Evolutionary conservation across 306 rosid species (phyloP).

Genomic region (Senna siamea): DNA sequence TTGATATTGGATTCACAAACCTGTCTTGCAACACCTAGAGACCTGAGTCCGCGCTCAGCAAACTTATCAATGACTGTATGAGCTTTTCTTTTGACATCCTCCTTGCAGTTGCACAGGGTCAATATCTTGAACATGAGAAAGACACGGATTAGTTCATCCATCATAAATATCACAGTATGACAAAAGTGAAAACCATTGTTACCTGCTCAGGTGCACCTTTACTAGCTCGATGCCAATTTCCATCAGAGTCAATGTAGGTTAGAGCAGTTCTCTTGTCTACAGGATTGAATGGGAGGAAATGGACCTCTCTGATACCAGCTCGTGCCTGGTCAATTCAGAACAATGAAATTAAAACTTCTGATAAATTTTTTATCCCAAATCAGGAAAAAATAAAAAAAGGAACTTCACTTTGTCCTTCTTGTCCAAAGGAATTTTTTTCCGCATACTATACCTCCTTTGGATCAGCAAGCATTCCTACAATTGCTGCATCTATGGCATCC

Average conservation of each 20-base stretch:
- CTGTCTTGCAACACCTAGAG: constrained; percentile 97
- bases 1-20: constrained; percentile 46
- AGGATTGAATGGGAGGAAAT: constrained; percentile 96
- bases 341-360: constrained; percentile 9
- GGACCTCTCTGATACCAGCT: constrained; percentile 91
- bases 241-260: constrained; percentile 87
- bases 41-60: constrained; percentile 98
- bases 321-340: constrained; percentile 70
- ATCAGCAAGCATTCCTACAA: constrained; percentile 98
- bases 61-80: constrained; percentile 84
- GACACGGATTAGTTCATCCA: constrained; percentile 20
- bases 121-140: constrained; percentile 61
- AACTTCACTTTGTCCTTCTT: background rate
- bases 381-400: background rate
- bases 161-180: constrained; percentile 19
- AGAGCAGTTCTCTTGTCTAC: constrained; percentile 99
- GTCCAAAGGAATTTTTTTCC: background rate
- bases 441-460: constrained; percentile 84
- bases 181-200: constrained; percentile 29
- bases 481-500: constrained; percentile 99
- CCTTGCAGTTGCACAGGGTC: constrained; percentile 88
- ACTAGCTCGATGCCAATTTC: constrained; percentile 89
- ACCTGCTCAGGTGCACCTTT: constrained; percentile 99
- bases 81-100: constrained; percentile 73
- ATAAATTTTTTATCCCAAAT: background rate